Conservation (phyloP, 163 green algal genomes). For the Scenedesmus sp. region DNA sequence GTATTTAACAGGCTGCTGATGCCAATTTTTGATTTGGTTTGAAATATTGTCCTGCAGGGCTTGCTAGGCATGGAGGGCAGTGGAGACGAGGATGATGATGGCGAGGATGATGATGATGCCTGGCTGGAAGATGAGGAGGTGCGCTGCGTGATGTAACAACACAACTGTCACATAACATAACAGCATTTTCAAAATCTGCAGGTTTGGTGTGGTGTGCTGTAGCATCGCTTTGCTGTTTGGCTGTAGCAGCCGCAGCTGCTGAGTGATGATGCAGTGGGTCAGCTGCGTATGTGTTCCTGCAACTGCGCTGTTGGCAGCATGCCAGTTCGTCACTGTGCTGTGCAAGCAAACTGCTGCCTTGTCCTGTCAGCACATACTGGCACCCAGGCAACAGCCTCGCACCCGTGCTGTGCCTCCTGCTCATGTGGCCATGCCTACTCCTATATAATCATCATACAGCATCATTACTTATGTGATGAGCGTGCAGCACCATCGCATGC, state of each 20-base stretch:
- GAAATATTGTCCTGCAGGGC: background rate
- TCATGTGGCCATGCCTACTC: too few relatives aligned
- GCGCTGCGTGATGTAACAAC: background rate
- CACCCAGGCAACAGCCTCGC: background rate
- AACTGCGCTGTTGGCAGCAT: background rate
- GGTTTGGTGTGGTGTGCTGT: background rate
- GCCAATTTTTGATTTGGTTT: background rate
- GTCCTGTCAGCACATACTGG: background rate
- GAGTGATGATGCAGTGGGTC: background rate
- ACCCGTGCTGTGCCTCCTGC: background rate
- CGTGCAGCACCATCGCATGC: too few relatives aligned
- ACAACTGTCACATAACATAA: background rate
- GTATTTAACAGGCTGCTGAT: background rate
- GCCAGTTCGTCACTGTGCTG: background rate
- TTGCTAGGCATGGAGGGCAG: background rate
- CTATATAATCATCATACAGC: too few relatives aligned
- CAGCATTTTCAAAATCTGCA: background rate
- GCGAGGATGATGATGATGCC: background rate
- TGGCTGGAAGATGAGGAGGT: conserved; percentile 18
- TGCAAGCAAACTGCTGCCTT: background rate
- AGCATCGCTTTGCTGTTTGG: background rate
- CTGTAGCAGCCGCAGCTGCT: background rate
- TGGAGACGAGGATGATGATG: background rate
- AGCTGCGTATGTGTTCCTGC: too few relatives aligned
- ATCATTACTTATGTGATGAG: too few relatives aligned